phyloP scores from a whole-genome alignment of 1,284 basidiomycete genomes.

The Leccinum fallax region DNA sequence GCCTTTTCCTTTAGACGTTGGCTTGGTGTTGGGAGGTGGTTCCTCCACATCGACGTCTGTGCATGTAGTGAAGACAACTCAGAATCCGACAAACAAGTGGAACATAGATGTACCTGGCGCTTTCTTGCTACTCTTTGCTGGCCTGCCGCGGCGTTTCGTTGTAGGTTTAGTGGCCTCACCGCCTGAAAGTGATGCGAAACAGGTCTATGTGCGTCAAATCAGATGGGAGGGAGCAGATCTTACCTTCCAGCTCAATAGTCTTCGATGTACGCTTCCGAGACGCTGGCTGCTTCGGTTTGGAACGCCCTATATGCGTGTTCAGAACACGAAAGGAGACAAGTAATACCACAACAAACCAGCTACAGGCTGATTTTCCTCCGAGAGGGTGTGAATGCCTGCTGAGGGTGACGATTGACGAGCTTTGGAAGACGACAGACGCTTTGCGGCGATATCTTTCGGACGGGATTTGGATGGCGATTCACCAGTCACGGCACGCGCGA shows the following conservation, averaged over 20 bases:
- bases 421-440: slow-evolving; percentile 15
- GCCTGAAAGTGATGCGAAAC: not conserved
- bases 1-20: slow-evolving; percentile 14
- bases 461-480: slow-evolving; percentile 41
- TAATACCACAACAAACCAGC: slow-evolving; percentile 16
- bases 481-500: slow-evolving; percentile 44
- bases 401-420: slow-evolving; percentile 8
- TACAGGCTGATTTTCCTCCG: not conserved
- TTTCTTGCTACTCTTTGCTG: slow-evolving; percentile 15
- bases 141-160: slow-evolving; percentile 21
- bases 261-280: slow-evolving; percentile 24
- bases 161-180: slow-evolving; percentile 3
- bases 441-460: slow-evolving; percentile 7
- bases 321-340: not conserved
- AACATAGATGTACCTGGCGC: slow-evolving; percentile 5
- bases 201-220: not conserved
- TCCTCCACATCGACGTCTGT: slow-evolving; percentile 8
- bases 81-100: not conserved
- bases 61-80: not conserved
- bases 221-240: not conserved
- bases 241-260: slow-evolving; percentile 10
- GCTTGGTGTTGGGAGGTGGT: slow-evolving; percentile 2
- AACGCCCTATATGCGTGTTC: slow-evolving; percentile 15
- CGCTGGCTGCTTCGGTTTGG: slow-evolving; percentile 10
- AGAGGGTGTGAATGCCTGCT: not conserved